Base-by-base conservation (phyloP, 352 stramenopile species). In the Halophytophthora batemanensis region DNA sequence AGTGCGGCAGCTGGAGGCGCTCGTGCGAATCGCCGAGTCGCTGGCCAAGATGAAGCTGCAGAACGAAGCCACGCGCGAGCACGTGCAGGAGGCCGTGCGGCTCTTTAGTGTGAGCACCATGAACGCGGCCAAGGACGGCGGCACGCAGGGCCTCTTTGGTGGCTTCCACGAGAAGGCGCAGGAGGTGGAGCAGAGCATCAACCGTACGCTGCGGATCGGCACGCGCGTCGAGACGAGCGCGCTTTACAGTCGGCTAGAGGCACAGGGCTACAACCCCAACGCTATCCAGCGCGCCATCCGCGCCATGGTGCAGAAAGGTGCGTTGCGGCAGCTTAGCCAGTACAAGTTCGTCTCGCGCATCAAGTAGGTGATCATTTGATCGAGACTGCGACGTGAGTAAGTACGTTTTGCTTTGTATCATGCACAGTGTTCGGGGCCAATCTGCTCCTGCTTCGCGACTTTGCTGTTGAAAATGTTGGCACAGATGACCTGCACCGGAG, bases 31-130 rank as follows among this genome's bases (percentile, higher is more conserved):
- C 40, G 90, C 89, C 1, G 97, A 99, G 77, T 94, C 90, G 40
- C 73, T 99, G 18, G 97, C 97, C 21, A 99, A 99, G 79, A 98
- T 99, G 93, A 85, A 96, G 21, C 69, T 99, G 11, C 74, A 86
- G 18, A 90, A 78, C 35, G 83, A 95, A 53, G 87, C 87, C 3
- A 77, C 66, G 23, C 67, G 68, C 23, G 78, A 86, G n/a, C 81
- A 99, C 66, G 97, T 99, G 37, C 87, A 91, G 12, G 97, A 99
- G 62, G 96, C 97, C 0, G 84, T 99, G 34, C 92, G 96, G 1
- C 71, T 99, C 13, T 99, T 99, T 67, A 97, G 93, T 56, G 96
- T 99, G 21, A 98, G 94, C 56, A 99, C 97, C 6, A 98, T 99
- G 90, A 95, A 97, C 36, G 97, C 97, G 0, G 97, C 96, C 36